phyloP scores from a whole-genome alignment of 2,329 filamentous ascomycete species.

The Akanthomyces muscarius region DNA sequence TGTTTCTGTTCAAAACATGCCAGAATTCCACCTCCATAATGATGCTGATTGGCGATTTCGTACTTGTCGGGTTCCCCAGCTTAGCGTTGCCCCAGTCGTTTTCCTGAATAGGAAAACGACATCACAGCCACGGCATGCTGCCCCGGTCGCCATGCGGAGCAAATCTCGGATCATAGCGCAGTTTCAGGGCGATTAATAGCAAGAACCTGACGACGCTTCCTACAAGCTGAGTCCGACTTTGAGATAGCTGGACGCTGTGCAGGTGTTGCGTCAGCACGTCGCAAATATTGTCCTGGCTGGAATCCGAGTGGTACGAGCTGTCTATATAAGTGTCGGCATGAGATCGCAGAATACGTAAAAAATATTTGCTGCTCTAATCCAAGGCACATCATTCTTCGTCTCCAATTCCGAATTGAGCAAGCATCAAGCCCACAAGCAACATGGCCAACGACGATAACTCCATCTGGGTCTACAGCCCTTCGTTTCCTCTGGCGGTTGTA shows the following conservation, averaged over 20 bases:
- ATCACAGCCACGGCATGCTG: not conserved
- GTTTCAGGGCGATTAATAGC: not conserved
- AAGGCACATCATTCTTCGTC: not conserved
- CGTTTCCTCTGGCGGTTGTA: slow-evolving; percentile 38
- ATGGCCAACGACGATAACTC: slow-evolving; percentile 26
- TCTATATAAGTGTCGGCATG: not conserved
- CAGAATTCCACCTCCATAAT: not conserved
- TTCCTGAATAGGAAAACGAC: slow-evolving; percentile 14
- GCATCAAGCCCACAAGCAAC: not conserved
- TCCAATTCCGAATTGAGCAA: not conserved
- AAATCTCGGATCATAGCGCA: not conserved
- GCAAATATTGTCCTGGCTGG: not conserved
- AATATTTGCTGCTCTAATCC: not conserved
- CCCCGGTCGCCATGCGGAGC: not conserved
- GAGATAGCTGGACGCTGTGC: not conserved
- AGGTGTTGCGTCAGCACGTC: not conserved
- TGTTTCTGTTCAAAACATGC: not conserved
- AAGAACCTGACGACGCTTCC: not conserved
- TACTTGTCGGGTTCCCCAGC: not conserved
- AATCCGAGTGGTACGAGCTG: slow-evolving; percentile 9
- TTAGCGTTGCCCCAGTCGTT: not conserved
- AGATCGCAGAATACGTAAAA: not conserved
- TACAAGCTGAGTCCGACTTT: not conserved
- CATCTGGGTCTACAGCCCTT: slow-evolving; percentile 44
- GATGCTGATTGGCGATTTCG: slow-evolving; percentile 3